Evolutionary conservation across 2,329 filamentous ascomycete species (phyloP), one percentile per base, ranked within the genome.

Genomic region (Metarhizium brunneum): DNA sequence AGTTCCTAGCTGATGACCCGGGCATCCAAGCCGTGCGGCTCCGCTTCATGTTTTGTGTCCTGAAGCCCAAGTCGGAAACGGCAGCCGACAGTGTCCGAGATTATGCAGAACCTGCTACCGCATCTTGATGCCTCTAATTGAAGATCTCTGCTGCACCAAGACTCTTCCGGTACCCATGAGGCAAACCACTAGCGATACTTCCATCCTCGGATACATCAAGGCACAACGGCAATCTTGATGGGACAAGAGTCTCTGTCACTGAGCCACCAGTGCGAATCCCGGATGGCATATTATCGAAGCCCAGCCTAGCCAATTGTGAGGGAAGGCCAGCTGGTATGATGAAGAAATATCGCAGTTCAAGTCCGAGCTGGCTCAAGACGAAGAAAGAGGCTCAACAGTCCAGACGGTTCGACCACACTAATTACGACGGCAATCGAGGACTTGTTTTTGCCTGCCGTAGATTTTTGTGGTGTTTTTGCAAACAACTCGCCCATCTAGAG

Each of bases 101-200:
- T 73, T 8, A 11, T 50, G 7, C 35, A 57, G 1, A 56, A 56
- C 1, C 53, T 53, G n/a, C 52, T 61, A 3, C 57, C 67, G 0
- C 73, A 71, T 57, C 65, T 74, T 0, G 71, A 74, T 40, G 71
- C 69, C 4, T 62, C 67, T 2, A 58, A 25, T 73, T 2, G 69
- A 73, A 53, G 71, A 55, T 61, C 65, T 0, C 60, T 66, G 73
- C 1, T 50, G 61, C 20, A 58, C 63, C 1, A 61, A 63, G 3
- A 61, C 64, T 7, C 65, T 65, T 1, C 56, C 66, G 0, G 51
- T 66, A 2, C 58, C 70, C 0, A 50, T 65, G 0, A 64, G 70
- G 1, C 58, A 66, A 51, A 65, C 71, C 0, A 54, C 57, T 11
- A 29, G 54, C 2, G 70, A 74, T 43, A 71, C 69, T 0, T 58